These are phyloP conservation scores for Fusarium pilosicola DNA, from an alignment of 2,329 filamentous ascomycete genomes.

Conservation along the genomic window DNA sequence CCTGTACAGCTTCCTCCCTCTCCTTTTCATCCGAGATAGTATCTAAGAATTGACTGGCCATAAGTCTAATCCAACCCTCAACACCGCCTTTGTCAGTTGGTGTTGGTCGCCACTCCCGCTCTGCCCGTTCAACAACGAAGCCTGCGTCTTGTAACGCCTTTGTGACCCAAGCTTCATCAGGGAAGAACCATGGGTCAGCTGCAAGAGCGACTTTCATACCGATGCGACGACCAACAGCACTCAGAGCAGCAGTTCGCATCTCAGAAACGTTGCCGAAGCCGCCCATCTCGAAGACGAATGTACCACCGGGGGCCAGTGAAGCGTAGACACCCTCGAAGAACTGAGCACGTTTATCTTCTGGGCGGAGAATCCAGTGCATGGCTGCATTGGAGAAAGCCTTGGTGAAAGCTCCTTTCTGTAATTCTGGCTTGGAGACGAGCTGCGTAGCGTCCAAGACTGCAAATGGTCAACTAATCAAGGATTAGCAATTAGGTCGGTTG, in stretches of 20 bases:
- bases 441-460: constrained; percentile 59
- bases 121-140: constrained; percentile 61
- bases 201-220: constrained; percentile 59
- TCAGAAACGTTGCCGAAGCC: constrained; percentile 75
- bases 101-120: constrained; percentile 74
- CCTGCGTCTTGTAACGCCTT: constrained; percentile 57
- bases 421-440: constrained; percentile 47
- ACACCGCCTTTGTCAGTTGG: constrained; percentile 67
- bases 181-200: constrained; percentile 77
- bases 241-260: constrained; percentile 66
- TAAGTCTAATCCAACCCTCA: constrained; percentile 72
- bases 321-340: constrained; percentile 65
- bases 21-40: constrained; percentile 55
- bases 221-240: constrained; percentile 62
- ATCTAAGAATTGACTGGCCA: constrained; percentile 69
- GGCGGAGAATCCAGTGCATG: constrained; percentile 72
- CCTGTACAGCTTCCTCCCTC: constrained; percentile 63
- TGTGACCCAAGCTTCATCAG: constrained; percentile 68
- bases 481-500: too few species aligned
- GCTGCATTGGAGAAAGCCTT: constrained; percentile 75
- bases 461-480: not conserved
- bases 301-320: constrained; percentile 64
- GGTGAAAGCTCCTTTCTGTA: constrained; percentile 54
- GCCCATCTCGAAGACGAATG: constrained; percentile 76
- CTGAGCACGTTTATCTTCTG: constrained; percentile 52